phyloP scores from a whole-genome alignment of 768 basidiomycete species.

The Dacryopinax spathularia region DNA sequence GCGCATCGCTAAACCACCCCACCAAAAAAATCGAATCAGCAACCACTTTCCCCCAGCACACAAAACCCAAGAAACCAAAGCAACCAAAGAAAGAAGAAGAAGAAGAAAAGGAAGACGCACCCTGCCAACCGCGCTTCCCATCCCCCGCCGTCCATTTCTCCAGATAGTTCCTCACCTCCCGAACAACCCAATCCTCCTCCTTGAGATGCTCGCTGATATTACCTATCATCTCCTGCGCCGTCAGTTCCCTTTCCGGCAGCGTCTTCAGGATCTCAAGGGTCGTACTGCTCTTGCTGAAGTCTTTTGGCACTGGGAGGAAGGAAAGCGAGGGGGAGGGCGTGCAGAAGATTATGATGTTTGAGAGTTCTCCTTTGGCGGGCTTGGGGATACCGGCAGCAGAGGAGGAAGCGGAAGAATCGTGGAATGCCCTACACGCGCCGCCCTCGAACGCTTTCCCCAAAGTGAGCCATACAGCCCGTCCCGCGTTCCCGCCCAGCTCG shows the following conservation, averaged over 20 bases:
- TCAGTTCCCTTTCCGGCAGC: conserved; percentile 41
- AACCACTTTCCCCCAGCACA: not conserved
- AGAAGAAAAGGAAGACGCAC: conserved; percentile 32
- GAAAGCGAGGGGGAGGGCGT: conserved; percentile 40
- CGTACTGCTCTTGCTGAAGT: conserved; percentile 55
- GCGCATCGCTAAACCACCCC: conserved; percentile 48
- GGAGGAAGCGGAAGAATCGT: conserved; percentile 48
- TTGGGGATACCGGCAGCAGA: too few relatives aligned
- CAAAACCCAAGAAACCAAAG: too few relatives aligned
- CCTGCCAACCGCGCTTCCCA: conserved; percentile 59
- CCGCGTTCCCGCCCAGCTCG: conserved; percentile 42
- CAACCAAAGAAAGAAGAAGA: too few relatives aligned
- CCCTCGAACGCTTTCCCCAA: conserved; percentile 53
- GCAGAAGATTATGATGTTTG: conserved; percentile 80
- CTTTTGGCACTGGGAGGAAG: conserved; percentile 40
- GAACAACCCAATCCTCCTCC: conserved; percentile 39
- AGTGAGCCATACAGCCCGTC: conserved; percentile 54
- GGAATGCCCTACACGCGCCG: conserved; percentile 56
- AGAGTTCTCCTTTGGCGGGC: conserved; percentile 32
- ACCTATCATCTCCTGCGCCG: conserved; percentile 25
- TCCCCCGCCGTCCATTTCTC: conserved; percentile 50
- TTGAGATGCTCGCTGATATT: conserved; percentile 13
- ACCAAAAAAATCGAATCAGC: too few relatives aligned
- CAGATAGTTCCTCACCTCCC: conserved; percentile 48
- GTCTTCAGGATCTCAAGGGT: conserved; percentile 45